phyloP scores from a whole-genome alignment of 371 early-diverging fungal genomes.

The Actinomucor elegans region DNA sequence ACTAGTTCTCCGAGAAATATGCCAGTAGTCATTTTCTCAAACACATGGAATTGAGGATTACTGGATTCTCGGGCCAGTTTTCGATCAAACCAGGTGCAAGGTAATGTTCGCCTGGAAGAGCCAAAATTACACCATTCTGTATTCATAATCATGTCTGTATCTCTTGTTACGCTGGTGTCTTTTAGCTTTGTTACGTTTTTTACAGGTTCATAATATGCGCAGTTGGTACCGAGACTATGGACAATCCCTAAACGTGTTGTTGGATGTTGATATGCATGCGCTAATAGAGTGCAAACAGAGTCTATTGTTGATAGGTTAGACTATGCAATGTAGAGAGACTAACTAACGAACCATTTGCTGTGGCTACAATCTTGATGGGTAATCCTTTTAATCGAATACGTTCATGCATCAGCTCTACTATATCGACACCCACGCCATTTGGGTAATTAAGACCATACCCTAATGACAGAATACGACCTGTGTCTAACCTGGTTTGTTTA shows the following conservation, averaged over 20 bases:
- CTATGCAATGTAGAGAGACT: not conserved
- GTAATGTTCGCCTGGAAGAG: slow-evolving; percentile 70
- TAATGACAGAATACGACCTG: slow-evolving; percentile 37
- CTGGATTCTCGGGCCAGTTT: slow-evolving; percentile 76
- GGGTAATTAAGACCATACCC: slow-evolving; percentile 47
- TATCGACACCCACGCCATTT: slow-evolving; percentile 46
- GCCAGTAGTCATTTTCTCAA: slow-evolving; percentile 97
- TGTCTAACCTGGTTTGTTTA: slow-evolving; percentile 42
- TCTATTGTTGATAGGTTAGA: slow-evolving; percentile 44
- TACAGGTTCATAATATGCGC: slow-evolving; percentile 85
- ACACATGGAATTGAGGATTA: slow-evolving; percentile 79
- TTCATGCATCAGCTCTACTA: slow-evolving; percentile 46
- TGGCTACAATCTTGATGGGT: slow-evolving; percentile 47
- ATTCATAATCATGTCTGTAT: slow-evolving; percentile 84
- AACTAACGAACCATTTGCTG: slow-evolving; percentile 66
- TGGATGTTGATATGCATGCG: slow-evolving; percentile 85
- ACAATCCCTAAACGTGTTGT: slow-evolving; percentile 88
- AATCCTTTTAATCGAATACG: slow-evolving; percentile 39
- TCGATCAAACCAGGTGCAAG: slow-evolving; percentile 83
- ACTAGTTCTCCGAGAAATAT: slow-evolving; percentile 90
- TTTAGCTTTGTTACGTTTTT: slow-evolving; percentile 70
- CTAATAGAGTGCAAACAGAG: slow-evolving; percentile 88
- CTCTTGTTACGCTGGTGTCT: slow-evolving; percentile 25
- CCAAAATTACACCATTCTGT: slow-evolving; percentile 89
- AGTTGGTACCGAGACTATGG: slow-evolving; percentile 94